These are phyloP conservation scores for Fusarium sp. DNA, from an alignment of 2,329 filamentous ascomycete genomes.

Conservation along the genomic window DNA sequence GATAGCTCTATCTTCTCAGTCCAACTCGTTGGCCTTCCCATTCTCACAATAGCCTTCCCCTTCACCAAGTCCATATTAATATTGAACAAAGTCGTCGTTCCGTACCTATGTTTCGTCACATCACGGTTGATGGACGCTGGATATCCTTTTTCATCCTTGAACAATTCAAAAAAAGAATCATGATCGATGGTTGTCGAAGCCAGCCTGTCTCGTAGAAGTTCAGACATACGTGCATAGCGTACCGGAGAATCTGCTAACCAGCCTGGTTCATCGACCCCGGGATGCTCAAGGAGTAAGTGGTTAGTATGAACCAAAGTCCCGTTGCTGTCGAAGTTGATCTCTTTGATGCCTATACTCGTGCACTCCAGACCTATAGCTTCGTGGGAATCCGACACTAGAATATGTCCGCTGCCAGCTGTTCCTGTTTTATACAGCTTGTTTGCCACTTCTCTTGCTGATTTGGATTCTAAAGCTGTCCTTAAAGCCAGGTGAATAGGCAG, in stretches of 20 bases:
- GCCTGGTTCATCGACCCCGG: constrained; percentile 25
- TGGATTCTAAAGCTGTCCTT: constrained; percentile 65
- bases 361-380: constrained; percentile 42
- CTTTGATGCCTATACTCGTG: constrained; percentile 35
- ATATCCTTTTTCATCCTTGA: constrained; percentile 39
- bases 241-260: constrained; percentile 35
- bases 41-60: constrained; percentile 9
- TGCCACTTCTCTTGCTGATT: constrained; percentile 17
- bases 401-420: constrained; percentile 41
- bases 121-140: constrained; percentile 37
- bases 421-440: constrained; percentile 16
- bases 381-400: constrained; percentile 26
- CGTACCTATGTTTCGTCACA: not conserved
- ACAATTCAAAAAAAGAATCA: constrained; percentile 29
- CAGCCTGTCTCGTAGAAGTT: constrained; percentile 8
- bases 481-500: constrained; percentile 73
- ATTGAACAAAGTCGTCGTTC: constrained; percentile 36
- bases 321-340: constrained; percentile 12
- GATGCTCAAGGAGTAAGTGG: constrained; percentile 36
- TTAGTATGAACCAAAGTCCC: constrained; percentile 38
- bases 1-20: constrained; percentile 17
- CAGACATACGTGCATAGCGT: constrained; percentile 15
- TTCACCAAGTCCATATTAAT: constrained; percentile 37
- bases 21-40: constrained; percentile 31
- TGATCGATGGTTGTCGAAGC: not conserved